Evolutionary conservation across 2,329 filamentous ascomycete species (phyloP), one percentile per base, ranked within the genome.

Genomic region (Aspergillus ustus): DNA sequence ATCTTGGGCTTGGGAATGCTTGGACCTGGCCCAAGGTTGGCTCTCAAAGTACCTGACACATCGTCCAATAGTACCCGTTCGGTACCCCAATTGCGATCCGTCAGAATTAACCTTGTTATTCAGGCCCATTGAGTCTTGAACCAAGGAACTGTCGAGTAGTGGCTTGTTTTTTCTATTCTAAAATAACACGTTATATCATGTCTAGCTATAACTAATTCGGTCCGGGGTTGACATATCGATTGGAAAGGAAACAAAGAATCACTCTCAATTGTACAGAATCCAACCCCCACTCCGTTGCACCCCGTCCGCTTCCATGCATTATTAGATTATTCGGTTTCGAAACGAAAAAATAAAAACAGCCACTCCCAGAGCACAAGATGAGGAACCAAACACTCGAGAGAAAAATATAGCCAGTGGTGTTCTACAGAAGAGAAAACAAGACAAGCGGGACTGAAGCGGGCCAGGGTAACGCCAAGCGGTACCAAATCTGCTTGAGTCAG

Each of bases 401-500:
- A 50, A 3, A 22, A 60, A 55, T 50, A 60, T 60, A 60, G 34
- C 59, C 50, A 54, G 59, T 58, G 54, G 54, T 61, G 59, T 61
- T 40, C 52, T 63, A 57, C 55, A 61, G 37, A 52, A 48, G 52
- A 43, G 34, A 51, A 56, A 37, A 40, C 28, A 61, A 52, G 31
- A 44, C 40, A 52, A 59, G 44, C 44, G 20, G 54, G 55, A 43
- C 51, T 52, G 48, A 63, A 45, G 52, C 46, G 45, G 43, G 49
- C 7, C 20, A 54, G 50, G 54, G 52, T 50, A 62, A 70, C 67
- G 64, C 68, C 67, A 61, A 51, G 62, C 64, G 64, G 64, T 67
- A 66, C 67, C 69, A 59, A 67, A 62, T 63, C 65, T 61, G 59
- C 59, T 52, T 51, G 61, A 61, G 62, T 63, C 65, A 63, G 60